Evolutionary conservation across 2,329 filamentous ascomycete genomes (phyloP).

Genomic region (Colletotrichum eleusines): DNA sequence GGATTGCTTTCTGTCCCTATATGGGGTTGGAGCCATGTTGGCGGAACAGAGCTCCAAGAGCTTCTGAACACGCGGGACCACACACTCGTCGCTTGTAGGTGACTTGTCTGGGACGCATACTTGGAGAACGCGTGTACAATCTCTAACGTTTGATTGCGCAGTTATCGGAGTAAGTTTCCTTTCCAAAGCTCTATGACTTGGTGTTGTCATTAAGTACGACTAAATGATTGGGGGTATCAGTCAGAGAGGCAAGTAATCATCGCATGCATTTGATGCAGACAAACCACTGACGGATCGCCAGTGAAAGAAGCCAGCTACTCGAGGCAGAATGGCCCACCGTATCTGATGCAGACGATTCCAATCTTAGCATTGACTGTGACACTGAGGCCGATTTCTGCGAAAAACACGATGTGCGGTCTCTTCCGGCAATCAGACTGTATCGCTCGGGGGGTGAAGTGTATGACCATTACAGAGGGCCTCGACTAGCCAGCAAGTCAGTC

Average conservation of each 20-base stretch:
- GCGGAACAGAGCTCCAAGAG: slow-evolving; percentile 22
- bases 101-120: too few species aligned
- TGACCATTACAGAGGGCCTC: slow-evolving; percentile 58
- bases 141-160: not conserved
- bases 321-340: slow-evolving; percentile 42
- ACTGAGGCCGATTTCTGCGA: slow-evolving; percentile 52
- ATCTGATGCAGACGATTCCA: slow-evolving; percentile 19
- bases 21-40: slow-evolving; percentile 20
- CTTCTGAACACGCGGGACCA: slow-evolving; percentile 41
- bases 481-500: slow-evolving; percentile 52
- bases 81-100: slow-evolving; percentile 52
- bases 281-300: slow-evolving; percentile 34
- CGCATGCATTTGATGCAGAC: not conserved
- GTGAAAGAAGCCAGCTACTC: slow-evolving; percentile 36
- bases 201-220: not conserved
- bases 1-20: not conserved
- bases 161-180: slow-evolving; percentile 8
- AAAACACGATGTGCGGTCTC: slow-evolving; percentile 57
- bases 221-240: not conserved
- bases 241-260: slow-evolving; percentile 10
- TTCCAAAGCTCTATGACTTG: not conserved
- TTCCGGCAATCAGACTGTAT: slow-evolving; percentile 60
- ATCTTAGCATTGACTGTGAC: slow-evolving; percentile 57
- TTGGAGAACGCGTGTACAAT: too few species aligned
- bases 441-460: slow-evolving; percentile 48